Base-by-base conservation (phyloP, 2,329 filamentous ascomycete genomes). In the Apiospora pterosperma region DNA sequence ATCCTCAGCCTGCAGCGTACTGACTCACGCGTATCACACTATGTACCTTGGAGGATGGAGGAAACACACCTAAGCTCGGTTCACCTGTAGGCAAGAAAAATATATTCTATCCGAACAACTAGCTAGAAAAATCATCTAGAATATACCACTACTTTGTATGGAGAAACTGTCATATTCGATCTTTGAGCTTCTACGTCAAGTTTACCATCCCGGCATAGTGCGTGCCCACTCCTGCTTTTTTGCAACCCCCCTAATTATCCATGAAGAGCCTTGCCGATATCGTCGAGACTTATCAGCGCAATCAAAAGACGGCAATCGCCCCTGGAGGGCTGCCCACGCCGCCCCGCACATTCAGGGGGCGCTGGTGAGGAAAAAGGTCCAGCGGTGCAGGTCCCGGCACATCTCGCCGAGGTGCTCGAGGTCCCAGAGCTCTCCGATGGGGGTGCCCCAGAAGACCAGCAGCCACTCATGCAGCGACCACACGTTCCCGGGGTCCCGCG, bases 391-490 rank as follows among this genome's bases (percentile, higher is more conserved):
- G 21, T 38, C 31, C 31, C 4, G 4, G 36, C 55, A 59, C 11
- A 59, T 59, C 31, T 38, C 31, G 10, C 31, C 55, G 16, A 70
- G 52, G 36, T 64, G 59, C 59, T 70, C 67, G 12, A 70, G 55
- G 25, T 70, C 65, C 58, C 66, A 70, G 8, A 69, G 63, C 61
- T 70, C 69, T 19, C 69, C 69, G 28, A 70, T 70, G 10, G 69
- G 68, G 65, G 67, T 68, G 7, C 69, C 68, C 67, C 68, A 70
- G 8, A 67, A 66, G 5, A 66, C 66, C 16, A 70, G 65, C 10
- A 70, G 41, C 59, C 61, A 69, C 59, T 69, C 63, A 59, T 70
- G 69, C 19, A 75, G 36, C 41, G 68, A 67, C 67, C 66, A 73
- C 1, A 71, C 66, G 1, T 52, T 52, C 6, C 19, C 44, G 0